A percentile compares a stretch with the other conserved stretches of the same genome.
Evolutionary conservation across 768 basidiomycete species (phyloP).

Genomic region (Daedalea quercina): DNA sequence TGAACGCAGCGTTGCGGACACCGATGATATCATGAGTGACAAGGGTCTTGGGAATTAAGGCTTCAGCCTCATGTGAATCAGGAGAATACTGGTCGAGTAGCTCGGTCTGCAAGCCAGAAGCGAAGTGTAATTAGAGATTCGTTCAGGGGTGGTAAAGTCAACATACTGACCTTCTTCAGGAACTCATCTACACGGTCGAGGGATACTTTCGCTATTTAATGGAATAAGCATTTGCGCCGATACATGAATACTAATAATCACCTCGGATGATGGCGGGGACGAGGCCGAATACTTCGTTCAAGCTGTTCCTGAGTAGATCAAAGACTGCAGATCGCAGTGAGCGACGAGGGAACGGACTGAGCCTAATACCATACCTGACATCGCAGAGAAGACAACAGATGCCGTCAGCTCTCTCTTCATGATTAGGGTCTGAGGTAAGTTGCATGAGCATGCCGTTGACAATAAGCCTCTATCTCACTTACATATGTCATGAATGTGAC

Average conservation of each 20-base stretch:
- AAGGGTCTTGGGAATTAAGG: not conserved
- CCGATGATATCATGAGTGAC: constrained; percentile 34
- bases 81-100: constrained; percentile 35
- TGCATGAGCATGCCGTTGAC: not conserved
- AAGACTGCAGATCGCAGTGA: constrained; percentile 35
- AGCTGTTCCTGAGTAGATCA: constrained; percentile 48
- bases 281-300: constrained; percentile 27
- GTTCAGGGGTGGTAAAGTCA: too few species aligned
- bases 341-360: not conserved
- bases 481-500: constrained; percentile 57
- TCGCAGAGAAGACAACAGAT: constrained; percentile 32
- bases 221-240: not conserved
- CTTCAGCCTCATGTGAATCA: constrained; percentile 2
- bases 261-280: constrained; percentile 25
- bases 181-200: constrained; percentile 51
- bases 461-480: constrained; percentile 27
- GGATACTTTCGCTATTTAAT: constrained; percentile 48
- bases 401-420: constrained; percentile 34
- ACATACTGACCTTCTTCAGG: constrained; percentile 25
- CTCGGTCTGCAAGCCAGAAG: constrained; percentile 31
- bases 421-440: constrained; percentile 28
- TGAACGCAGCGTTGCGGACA: constrained; percentile 48
- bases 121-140: not conserved
- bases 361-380: constrained; percentile 19
- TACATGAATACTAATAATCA: constrained; percentile 24